Conservation (phyloP, 768 basidiomycete species). For the Rubroboletus pulcherrimus region DNA sequence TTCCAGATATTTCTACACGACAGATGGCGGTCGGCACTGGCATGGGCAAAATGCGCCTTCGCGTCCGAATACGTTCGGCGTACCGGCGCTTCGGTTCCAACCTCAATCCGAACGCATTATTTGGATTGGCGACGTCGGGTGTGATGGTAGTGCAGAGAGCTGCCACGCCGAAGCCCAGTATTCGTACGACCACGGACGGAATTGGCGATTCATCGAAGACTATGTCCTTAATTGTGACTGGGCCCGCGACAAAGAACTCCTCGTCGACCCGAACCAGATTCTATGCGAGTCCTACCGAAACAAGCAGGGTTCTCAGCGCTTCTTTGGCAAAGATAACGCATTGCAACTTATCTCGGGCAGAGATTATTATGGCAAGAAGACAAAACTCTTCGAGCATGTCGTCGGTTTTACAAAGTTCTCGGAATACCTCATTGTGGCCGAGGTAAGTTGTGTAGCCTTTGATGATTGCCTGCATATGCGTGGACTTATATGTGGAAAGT, state of each 20-base stretch:
- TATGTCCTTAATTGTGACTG: constrained; percentile 93
- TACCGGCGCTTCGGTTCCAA: constrained; percentile 82
- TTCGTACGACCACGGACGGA: constrained; percentile 69
- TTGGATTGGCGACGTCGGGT: constrained; percentile 80
- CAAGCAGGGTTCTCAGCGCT: constrained; percentile 76
- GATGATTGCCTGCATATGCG: neutral
- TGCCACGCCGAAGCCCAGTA: constrained; percentile 80
- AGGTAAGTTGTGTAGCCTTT: constrained; percentile 47
- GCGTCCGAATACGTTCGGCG: constrained; percentile 75
- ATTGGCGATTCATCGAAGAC: constrained; percentile 72
- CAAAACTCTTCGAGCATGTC: constrained; percentile 77
- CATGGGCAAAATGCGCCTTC: constrained; percentile 51
- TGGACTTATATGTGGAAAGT: constrained; percentile 37
- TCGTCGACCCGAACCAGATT: constrained; percentile 83
- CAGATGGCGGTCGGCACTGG: constrained; percentile 78
- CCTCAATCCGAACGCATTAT: constrained; percentile 81
- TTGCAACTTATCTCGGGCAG: constrained; percentile 76
- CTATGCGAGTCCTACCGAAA: constrained; percentile 84
- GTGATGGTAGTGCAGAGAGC: constrained; percentile 41
- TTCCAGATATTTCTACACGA: constrained; percentile 70
- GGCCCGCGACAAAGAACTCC: constrained; percentile 76
- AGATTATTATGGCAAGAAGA: constrained; percentile 67
- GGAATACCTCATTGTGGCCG: constrained; percentile 93
- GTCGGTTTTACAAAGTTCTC: constrained; percentile 97
- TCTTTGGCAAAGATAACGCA: constrained; percentile 54